A percentile compares a stretch with the other conserved stretches of the same genome.
phyloP scores from a whole-genome alignment of 805 yeast species.

The Saturnispora bothae region DNA sequence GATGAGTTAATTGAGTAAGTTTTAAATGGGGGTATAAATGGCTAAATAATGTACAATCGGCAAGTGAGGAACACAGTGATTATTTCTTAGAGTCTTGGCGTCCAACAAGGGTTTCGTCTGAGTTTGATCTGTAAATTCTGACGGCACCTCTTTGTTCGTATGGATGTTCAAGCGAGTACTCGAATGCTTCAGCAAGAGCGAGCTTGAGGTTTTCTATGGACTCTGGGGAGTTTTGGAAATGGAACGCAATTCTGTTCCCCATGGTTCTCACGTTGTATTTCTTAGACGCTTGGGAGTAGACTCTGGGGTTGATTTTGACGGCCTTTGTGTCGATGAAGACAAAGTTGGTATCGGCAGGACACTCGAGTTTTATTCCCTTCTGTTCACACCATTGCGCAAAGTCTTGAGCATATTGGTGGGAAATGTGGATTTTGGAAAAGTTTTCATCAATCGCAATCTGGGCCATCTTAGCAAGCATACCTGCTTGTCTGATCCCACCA shows the following conservation, averaged over 20 bases:
- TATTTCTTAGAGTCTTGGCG: too few species aligned
- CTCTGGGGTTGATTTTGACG: constrained; percentile 44
- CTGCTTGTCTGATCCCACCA: constrained; percentile 88
- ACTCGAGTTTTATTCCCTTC: constrained; percentile 46
- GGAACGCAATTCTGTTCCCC: constrained; percentile 77
- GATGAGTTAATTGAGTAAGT: not conserved
- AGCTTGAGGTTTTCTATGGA: constrained; percentile 47
- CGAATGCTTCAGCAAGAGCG: constrained; percentile 47
- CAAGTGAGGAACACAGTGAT: too few species aligned
- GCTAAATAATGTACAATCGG: not conserved
- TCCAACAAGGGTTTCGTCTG: constrained; percentile 7
- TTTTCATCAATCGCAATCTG: constrained; percentile 65
- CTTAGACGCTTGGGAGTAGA: constrained; percentile 29
- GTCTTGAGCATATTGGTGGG: constrained; percentile 43
- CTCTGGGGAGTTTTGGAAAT: constrained; percentile 49
- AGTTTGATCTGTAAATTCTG: constrained; percentile 11
- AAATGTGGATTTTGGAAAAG: constrained; percentile 41
- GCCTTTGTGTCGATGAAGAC: constrained; percentile 56
- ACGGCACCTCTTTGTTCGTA: constrained; percentile 19
- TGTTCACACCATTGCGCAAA: constrained; percentile 41
- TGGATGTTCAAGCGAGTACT: constrained; percentile 45
- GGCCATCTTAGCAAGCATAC: constrained; percentile 75
- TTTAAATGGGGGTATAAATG: not conserved
- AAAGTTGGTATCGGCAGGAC: constrained; percentile 80
- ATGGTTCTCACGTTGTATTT: constrained; percentile 52